These are phyloP conservation scores for Apiotrichum laibachii DNA, from an alignment of 1,284 basidiomycete species.

Conservation along the genomic window DNA sequence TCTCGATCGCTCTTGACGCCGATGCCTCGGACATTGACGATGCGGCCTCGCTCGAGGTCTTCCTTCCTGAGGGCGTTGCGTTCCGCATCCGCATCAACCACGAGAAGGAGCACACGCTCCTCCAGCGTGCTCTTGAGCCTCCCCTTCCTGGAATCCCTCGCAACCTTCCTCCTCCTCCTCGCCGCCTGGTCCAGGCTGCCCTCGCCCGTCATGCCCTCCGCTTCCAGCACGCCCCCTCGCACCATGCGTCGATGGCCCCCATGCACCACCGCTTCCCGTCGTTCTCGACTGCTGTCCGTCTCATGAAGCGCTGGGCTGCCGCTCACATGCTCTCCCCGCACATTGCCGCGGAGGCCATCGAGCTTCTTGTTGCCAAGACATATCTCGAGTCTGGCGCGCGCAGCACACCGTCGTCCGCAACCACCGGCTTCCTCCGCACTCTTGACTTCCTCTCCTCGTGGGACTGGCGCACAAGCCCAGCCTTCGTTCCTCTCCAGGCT, in stretches of 20 bases:
- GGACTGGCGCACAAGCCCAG: conserved; percentile 64
- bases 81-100: conserved; percentile 83
- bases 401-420: conserved; percentile 52
- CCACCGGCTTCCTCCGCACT: conserved; percentile 72
- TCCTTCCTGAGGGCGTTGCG: conserved; percentile 79
- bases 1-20: conserved; percentile 58
- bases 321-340: conserved; percentile 78
- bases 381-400: conserved; percentile 54
- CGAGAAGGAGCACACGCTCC: conserved; percentile 75
- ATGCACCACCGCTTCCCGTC: conserved; percentile 76
- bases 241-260: conserved; percentile 79
- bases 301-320: conserved; percentile 90
- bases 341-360: conserved; percentile 72
- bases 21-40: conserved; percentile 65
- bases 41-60: conserved; percentile 68
- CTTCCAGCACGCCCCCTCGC: conserved; percentile 75
- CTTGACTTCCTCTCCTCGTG: conserved; percentile 75
- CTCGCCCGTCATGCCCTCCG: conserved; percentile 64
- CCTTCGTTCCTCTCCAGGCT: conserved; percentile 53
- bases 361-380: conserved; percentile 71
- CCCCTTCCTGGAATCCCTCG: conserved; percentile 33
- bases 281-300: conserved; percentile 76
- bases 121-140: conserved; percentile 64
- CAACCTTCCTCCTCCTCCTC: conserved; percentile 42
- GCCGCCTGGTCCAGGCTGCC: conserved; percentile 58